Conservation (phyloP, 108 stramenopile genomes). For the Cyclotella atomus region DNA sequence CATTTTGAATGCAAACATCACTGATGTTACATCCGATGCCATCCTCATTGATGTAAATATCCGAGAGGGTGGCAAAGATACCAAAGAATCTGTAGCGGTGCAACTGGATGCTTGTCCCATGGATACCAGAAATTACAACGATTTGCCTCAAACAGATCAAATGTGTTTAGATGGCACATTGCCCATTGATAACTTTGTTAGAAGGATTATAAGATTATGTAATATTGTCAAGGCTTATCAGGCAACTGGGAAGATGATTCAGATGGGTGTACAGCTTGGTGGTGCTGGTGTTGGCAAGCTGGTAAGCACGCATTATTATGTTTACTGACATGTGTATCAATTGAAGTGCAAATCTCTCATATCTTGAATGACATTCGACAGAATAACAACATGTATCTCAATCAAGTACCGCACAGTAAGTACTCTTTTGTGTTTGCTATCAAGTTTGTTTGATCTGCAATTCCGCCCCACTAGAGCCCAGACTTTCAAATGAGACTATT, state of each 20-base stretch:
- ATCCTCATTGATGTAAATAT: constrained; percentile 36
- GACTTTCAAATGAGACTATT: constrained; percentile 15
- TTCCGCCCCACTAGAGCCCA: constrained; percentile 51
- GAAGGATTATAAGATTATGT: constrained; percentile 73
- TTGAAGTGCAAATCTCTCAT: background rate
- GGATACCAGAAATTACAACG: constrained; percentile 27
- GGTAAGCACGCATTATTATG: constrained; percentile 8
- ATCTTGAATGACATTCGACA: constrained; percentile 1
- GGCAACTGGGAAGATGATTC: constrained; percentile 82
- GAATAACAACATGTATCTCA: constrained; percentile 77
- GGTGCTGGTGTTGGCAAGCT: constrained; percentile 58
- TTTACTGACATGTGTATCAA: background rate
- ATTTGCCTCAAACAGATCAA: constrained; percentile 36
- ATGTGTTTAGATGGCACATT: constrained; percentile 46
- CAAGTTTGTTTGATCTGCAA: background rate
- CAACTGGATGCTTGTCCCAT: constrained; percentile 51
- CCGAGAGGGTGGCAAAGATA: constrained; percentile 37
- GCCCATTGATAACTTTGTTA: constrained; percentile 73
- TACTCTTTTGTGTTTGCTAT: no score
- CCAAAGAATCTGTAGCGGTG: constrained; percentile 32
- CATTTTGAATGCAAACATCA: constrained; percentile 57
- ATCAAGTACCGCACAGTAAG: constrained; percentile 86
- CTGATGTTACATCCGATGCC: constrained; percentile 45
- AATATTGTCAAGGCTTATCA: constrained; percentile 67
- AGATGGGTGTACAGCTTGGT: constrained; percentile 80